Base-by-base conservation (phyloP, 2,329 filamentous ascomycete genomes). In the Xylariaceae sp. region DNA sequence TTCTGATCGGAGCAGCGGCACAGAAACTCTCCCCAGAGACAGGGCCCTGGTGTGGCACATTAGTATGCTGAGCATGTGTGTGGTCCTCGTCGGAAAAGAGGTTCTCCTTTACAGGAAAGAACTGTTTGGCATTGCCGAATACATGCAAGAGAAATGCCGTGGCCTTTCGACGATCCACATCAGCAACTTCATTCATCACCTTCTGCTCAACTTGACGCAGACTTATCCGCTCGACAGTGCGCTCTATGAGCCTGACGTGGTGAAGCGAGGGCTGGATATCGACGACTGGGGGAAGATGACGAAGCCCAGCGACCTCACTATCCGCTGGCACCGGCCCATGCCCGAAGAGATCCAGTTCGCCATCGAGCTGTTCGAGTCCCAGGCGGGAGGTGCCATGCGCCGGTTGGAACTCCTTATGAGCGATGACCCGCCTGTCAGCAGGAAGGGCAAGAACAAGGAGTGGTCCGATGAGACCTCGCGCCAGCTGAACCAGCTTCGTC, bases 401-500 rank as follows among this genome's bases (percentile, higher is more conserved):
- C 80, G 87, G 45, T 67, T 98, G 9, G 76, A 78, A 46, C 76
- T 82, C 6, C 73, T 98, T n/a, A 94, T 88, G 56, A 82, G 85
- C 46, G 81, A 87, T 31, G 76, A 83, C 24, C 83, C 88, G 1
- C 83, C 81, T 2, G 83, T 97, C 37, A 94, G 88, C 61, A 78
- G 90, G 40, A 90, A 89, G 50, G 92, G 92, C 26, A 95, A 90
- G 60, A 94, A 94, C 52, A 98, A 97, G 63, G 90, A 96, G 54
- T 98, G 92, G 92, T 96, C 90, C 0, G 92, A 98, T 59, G 94
- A 98, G 60, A 83, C 97, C 18, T 90, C 88, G 2, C 74, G 92
- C 39, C 88, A 95, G 50, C 73, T 98, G 40, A 86, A 90, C 9
- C 81, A 96, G 36, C 71, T 98, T 11, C 76, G 90, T 19, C 73